Percentiles rank a stretch among this genome's conserved stretches.
These are phyloP conservation scores for Handroanthus guayacan DNA, from an alignment of 257 asterid species.

Conservation along the genomic window DNA sequence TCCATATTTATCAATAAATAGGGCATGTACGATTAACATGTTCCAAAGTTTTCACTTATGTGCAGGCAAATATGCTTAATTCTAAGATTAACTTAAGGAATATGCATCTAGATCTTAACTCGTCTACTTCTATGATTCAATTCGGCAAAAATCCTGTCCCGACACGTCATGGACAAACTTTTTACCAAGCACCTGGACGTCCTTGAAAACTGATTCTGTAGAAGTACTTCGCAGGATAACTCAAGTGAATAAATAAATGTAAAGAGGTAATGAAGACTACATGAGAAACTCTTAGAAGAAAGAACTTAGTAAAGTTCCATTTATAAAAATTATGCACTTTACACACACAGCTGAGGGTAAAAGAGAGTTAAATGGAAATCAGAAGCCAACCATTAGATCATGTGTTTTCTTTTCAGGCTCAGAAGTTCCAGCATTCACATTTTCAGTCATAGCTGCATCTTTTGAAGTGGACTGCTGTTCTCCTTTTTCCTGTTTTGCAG, in stretches of 20 bases:
- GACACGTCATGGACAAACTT: no score
- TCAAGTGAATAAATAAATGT: no score
- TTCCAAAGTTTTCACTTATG: background rate
- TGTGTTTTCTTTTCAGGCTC: conserved; percentile 72
- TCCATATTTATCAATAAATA: background rate
- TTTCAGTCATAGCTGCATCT: conserved; percentile 88
- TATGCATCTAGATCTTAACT: background rate
- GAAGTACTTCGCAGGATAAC: no score
- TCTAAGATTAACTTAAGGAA: background rate
- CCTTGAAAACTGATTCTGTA: no score
- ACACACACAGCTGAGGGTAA: background rate
- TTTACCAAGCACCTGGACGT: no score
- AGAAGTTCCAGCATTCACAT: conserved; percentile 58
- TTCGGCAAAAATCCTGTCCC: no score
- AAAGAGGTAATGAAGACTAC: no score
- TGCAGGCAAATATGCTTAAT: background rate
- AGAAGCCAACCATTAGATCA: conserved; percentile 63
- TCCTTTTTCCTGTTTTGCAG: conserved; percentile 71
- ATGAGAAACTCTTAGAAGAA: background rate
- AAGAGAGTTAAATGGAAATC: background rate
- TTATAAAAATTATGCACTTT: background rate
- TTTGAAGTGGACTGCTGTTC: conserved; percentile 70
- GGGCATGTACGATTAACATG: background rate
- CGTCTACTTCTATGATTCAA: background rate
- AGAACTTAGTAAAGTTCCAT: background rate